Base-by-base conservation (phyloP, 2,329 filamentous ascomycete species). In the Epichloe baconii region DNA sequence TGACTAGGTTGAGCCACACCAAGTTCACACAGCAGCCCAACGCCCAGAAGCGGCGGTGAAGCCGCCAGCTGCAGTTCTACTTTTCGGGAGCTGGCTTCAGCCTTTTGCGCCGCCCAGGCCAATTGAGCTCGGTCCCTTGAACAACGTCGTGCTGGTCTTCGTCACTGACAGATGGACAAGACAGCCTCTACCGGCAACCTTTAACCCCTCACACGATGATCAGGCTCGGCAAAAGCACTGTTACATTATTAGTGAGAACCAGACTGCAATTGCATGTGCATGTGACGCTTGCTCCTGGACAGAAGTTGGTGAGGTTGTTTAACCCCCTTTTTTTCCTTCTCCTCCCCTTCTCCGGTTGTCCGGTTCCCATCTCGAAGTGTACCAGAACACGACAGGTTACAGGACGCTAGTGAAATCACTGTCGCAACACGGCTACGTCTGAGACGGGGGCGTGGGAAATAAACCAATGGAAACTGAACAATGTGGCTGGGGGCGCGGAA, bases 401-500 rank as follows among this genome's bases (percentile, higher is more conserved):
- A 34, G 44, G 23, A 14, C 17, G 31, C 17, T 12, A 38, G 37
- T 40, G 6, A 19, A 42, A 12, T 19, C 40, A 42, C 14, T 19
- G 19, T 35, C 23, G 21, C 41, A 21, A 21, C 41, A 43, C 41
- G 41, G 11, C n/a, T 43, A 23, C 36, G 36, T 15, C 15, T 14
- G 36, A 38, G 36, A 38, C 36, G 36, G 36, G 36, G 14, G 36
- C 12, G 36, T 38, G 8, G 23, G 11, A 23, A 49, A 42, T 23
- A 23, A 49, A 49, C 31, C 7, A 34, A n/a, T 41, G 23, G 35
- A 38, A 38, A 43, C n/a, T 43, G 41, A 19, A 21, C 10, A 15
- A 26, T 26, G 19, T 42, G 40, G 34, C 41, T 45, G 35, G 42
- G 49, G 40, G 50, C 23, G 58, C 63, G 64, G 62, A 64, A 64